Conservation (phyloP, 441 rosid genomes). For the Biscutella laevigata region DNA sequence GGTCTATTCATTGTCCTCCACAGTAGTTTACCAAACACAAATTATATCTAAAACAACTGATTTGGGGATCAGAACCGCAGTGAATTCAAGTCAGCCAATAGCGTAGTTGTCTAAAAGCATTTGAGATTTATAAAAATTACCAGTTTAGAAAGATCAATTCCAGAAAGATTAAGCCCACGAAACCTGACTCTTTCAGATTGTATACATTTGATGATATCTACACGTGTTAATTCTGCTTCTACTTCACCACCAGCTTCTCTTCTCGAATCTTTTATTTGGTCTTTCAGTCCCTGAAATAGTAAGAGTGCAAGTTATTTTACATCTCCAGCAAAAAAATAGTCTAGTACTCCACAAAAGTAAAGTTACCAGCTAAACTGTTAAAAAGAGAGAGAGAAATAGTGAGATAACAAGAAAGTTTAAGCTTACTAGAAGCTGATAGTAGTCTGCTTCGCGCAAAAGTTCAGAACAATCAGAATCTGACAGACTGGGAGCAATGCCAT, state of each 20-base stretch:
- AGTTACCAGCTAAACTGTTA: background rate
- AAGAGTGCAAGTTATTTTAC: constrained; percentile 2
- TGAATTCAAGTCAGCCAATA: background rate
- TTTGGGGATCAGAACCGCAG: background rate
- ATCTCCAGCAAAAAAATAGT: background rate
- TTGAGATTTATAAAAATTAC: constrained; percentile 32
- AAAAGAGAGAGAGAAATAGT: background rate
- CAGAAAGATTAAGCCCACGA: constrained; percentile 82
- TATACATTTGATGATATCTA: constrained; percentile 81
- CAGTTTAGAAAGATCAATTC: constrained; percentile 89
- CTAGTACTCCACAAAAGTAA: background rate
- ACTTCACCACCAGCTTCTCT: constrained; percentile 48
- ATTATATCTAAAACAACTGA: background rate
- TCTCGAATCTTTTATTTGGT: constrained; percentile 46
- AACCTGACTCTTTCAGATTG: constrained; percentile 70
- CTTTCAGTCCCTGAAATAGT: constrained; percentile 58
- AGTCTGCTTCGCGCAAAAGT: constrained; percentile 80
- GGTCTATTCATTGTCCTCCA: background rate
- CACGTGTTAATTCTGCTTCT: constrained; percentile 61
- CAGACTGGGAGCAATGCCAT: constrained; percentile 61
- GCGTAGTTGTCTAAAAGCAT: constrained; percentile 4
- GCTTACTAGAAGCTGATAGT: constrained; percentile 75
- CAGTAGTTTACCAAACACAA: background rate
- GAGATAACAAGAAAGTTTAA: background rate
- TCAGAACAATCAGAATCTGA: constrained; percentile 52